phyloP scores from a whole-genome alignment of 257 asterid species.

The Capsicum rhomboideum region DNA sequence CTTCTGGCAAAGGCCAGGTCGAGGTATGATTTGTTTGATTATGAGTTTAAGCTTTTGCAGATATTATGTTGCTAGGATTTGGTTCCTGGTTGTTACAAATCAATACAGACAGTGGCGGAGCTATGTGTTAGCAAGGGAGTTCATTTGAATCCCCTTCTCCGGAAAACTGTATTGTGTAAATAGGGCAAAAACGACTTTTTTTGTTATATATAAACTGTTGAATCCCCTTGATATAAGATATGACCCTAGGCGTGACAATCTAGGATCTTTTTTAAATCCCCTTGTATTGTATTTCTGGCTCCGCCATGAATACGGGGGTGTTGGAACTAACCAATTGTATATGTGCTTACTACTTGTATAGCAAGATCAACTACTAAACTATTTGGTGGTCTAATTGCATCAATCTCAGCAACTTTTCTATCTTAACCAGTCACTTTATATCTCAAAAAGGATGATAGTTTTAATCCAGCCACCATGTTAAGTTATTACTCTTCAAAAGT shows the following conservation, averaged over 20 bases:
- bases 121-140: no score
- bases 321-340: neutral
- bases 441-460: neutral
- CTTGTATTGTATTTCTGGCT: neutral
- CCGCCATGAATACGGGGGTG: neutral
- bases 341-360: neutral
- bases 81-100: neutral
- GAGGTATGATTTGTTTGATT: conserved; percentile 32
- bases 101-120: no score
- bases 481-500: neutral
- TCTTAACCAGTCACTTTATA: neutral
- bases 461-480: neutral
- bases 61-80: neutral
- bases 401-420: neutral
- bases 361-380: neutral
- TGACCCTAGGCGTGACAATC: neutral
- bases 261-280: neutral
- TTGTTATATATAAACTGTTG: no score
- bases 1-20: conserved; percentile 81
- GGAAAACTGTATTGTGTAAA: no score
- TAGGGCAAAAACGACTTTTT: no score
- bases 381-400: neutral
- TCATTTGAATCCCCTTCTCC: no score
- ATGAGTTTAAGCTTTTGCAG: neutral
- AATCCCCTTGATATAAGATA: no score